Evolutionary conservation across 1,139 yeast species (phyloP).

Genomic region (Taphrina pruni): DNA sequence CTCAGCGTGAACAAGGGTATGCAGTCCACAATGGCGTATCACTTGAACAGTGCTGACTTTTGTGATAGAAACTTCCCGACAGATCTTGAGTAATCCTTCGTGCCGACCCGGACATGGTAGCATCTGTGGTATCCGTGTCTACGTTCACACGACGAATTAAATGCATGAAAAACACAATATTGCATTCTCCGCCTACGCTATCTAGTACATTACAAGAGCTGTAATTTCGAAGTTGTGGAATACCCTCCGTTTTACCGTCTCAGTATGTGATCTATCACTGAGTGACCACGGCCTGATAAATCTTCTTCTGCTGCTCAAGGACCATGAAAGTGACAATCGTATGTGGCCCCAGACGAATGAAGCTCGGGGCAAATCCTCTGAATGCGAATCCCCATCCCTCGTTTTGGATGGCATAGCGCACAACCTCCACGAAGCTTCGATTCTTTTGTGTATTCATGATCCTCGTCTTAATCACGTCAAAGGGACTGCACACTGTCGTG

Average conservation of each 20-base stretch:
- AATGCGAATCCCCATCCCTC: constrained; percentile 53
- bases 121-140: not conserved
- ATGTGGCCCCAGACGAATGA: constrained; percentile 85
- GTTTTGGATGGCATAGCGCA: constrained; percentile 62
- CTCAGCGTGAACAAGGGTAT: constrained; percentile 41
- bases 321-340: constrained; percentile 78
- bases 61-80: constrained; percentile 35
- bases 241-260: too few relatives aligned
- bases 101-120: not conserved
- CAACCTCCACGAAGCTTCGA: constrained; percentile 57
- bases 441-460: constrained; percentile 68
- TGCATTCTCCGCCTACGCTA: constrained; percentile 8
- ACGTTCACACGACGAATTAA: too few relatives aligned
- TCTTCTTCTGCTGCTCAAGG: constrained; percentile 39
- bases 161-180: not conserved
- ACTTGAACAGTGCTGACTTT: not conserved
- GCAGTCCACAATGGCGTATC: not conserved
- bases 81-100: constrained; percentile 29
- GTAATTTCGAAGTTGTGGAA: too few relatives aligned
- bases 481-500: constrained; percentile 89
- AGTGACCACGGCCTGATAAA: constrained; percentile 25
- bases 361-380: constrained; percentile 89
- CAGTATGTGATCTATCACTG: not conserved
- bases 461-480: constrained; percentile 86
- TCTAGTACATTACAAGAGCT: not conserved